Conservation (phyloP, 176 grass and related monocot genomes). For the Zoysia pacifica region DNA sequence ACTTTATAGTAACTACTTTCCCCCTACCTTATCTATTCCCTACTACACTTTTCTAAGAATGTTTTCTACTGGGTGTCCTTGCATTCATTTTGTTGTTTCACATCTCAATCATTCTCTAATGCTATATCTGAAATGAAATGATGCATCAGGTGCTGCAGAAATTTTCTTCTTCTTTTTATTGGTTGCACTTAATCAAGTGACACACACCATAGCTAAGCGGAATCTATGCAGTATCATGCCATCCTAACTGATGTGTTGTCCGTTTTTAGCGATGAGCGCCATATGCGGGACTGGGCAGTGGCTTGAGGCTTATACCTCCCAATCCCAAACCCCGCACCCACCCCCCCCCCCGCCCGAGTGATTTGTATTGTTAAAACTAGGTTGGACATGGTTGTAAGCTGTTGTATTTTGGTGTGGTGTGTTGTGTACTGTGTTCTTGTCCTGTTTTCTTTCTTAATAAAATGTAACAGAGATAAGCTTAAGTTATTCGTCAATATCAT, state of each 20-base stretch:
- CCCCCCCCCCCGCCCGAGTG: too few species aligned
- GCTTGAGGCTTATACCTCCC: too few species aligned
- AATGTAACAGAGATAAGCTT: background rate
- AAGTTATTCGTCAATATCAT: conserved; percentile 26
- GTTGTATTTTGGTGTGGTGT: too few species aligned
- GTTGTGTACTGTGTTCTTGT: too few species aligned
- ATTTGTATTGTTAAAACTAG: too few species aligned
- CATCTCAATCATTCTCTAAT: background rate
- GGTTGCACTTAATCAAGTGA: background rate
- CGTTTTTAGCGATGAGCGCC: too few species aligned
- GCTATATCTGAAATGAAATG: conserved; percentile 12
- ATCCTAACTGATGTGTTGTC: too few species aligned
- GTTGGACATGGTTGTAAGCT: too few species aligned
- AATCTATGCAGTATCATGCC: background rate
- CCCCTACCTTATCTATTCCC: background rate
- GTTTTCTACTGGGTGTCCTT: background rate
- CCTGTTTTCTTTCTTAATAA: too few species aligned
- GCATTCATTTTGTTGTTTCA: background rate
- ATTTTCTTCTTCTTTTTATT: background rate
- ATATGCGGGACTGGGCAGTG: too few species aligned
- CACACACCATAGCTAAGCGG: background rate
- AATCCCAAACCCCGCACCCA: too few species aligned
- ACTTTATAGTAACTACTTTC: background rate
- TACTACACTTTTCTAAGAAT: background rate
- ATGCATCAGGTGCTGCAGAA: background rate